Base-by-base conservation (phyloP, 2,329 filamentous ascomycete species). In the Beauveria sp. region DNA sequence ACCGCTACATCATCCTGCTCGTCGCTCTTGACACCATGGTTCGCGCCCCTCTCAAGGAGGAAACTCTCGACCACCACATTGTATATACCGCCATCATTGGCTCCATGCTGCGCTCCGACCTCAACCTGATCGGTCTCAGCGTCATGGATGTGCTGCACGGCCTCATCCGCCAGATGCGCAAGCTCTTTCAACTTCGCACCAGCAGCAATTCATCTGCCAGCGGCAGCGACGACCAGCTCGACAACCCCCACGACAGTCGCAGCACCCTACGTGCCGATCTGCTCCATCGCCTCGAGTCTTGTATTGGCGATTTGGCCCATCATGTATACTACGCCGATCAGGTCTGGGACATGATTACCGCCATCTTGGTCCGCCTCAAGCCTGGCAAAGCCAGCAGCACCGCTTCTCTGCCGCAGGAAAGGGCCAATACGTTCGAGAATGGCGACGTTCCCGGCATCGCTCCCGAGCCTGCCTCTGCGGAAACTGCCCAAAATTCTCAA, bases 271-370 rank as follows among this genome's bases (percentile, higher is more conserved):
- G 87, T 55, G 80, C 81, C 65, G 82, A 87, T 66, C 79, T 97
- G 18, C 77, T 96, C 31, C 74, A 79, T 40, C 84, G 87, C 38
- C 81, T 98, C 18, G 88, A 95, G 71, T 82, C 84, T 67, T 96
- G 91, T 74, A 92, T 97, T 64, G 91, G 91, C n/a, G 86, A 93
- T 71, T 79, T 99, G 31, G 92, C 93, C 2, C 96, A 91, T 0
- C 95, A 99, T 70, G 88, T 97, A 38, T 99, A 99, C 77, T 99
- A 99, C 72, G 90, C 90, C 1, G 93, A 98, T 68, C 95, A 99
- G 74, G 91, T 98, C 61, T 87, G 90, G 1, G 95, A 99, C 74
- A 97, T 98, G 91, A 86, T 97, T 57, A 83, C 87, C 22, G 86
- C 91, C 0, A 88, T 98, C 50, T 77, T 98, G 18, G 77, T 84